Evolutionary conservation across 371 early-diverging fungal species (phyloP).

Genomic region (Rhizopus stolonifer): DNA sequence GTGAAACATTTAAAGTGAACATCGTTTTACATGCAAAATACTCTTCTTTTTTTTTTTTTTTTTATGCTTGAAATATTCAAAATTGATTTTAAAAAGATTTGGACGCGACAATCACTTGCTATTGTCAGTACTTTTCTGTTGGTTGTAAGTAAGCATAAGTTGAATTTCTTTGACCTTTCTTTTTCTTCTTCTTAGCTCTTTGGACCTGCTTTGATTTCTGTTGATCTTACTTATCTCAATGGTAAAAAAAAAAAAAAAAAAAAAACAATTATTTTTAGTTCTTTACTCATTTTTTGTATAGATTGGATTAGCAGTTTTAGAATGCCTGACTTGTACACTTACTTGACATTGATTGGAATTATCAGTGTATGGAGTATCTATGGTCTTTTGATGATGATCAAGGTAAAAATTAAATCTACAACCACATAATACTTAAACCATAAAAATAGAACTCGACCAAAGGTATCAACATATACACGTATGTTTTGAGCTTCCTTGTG

Average conservation of each 20-base stretch:
- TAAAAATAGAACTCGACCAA: slow-evolving; percentile 15
- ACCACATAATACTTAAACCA: too few relatives aligned
- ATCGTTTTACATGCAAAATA: too few relatives aligned
- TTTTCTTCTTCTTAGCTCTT: slow-evolving; percentile 16
- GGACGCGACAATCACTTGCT: not conserved
- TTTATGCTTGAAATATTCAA: not conserved
- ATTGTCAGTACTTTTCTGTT: not conserved
- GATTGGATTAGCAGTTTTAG: slow-evolving; percentile 16
- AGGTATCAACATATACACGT: slow-evolving; percentile 7
- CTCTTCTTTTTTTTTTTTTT: not conserved
- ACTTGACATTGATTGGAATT: slow-evolving; percentile 21
- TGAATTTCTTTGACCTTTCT: too few relatives aligned
- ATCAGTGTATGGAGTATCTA: slow-evolving; percentile 22
- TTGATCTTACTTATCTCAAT: slow-evolving; percentile 16
- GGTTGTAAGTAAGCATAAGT: not conserved
- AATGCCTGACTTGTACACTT: slow-evolving; percentile 22
- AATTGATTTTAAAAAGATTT: not conserved
- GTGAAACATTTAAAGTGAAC: too few relatives aligned
- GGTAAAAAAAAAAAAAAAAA: slow-evolving; percentile 1
- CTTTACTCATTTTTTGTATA: not conserved
- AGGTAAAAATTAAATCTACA: slow-evolving; percentile 7
- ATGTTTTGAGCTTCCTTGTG: slow-evolving; percentile 8
- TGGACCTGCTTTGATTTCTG: slow-evolving; percentile 14
- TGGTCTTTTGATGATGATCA: slow-evolving; percentile 10
- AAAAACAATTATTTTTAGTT: not conserved